Evolutionary conservation across 345 rosid species (phyloP).

Genomic region (Leavenworthia alabamica): DNA sequence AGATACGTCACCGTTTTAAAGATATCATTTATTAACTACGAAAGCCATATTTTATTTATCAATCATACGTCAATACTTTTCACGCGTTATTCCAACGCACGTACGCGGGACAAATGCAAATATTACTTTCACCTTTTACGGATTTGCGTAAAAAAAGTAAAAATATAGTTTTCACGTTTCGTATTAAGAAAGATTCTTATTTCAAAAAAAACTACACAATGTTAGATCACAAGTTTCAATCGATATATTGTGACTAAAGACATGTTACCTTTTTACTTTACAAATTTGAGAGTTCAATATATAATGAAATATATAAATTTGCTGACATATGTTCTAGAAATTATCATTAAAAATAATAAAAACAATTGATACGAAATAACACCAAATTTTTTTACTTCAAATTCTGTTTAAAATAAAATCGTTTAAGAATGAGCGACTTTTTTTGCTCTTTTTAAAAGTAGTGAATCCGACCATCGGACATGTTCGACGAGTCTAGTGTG

Average conservation of each 20-base stretch:
- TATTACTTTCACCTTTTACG: neutral
- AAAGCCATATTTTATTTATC: conserved; percentile 9
- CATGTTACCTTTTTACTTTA: neutral
- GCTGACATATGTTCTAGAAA: neutral
- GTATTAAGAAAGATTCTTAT: neutral
- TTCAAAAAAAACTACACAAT: neutral
- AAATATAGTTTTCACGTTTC: conserved; percentile 4
- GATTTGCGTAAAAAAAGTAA: neutral
- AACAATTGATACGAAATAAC: neutral
- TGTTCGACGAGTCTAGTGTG: neutral
- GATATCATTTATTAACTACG: neutral
- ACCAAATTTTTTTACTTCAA: neutral
- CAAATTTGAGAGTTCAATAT: neutral
- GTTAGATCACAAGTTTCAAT: conserved; percentile 18
- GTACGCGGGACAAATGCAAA: neutral
- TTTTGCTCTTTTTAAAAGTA: neutral
- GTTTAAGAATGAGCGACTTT: neutral
- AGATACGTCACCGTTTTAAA: conserved; percentile 33
- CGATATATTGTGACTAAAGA: neutral
- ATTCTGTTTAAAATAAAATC: neutral
- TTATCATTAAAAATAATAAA: neutral
- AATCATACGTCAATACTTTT: conserved; percentile 14
- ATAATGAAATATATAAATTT: neutral
- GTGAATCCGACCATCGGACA: neutral
- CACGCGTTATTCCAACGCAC: conserved; percentile 15